Base-by-base conservation (phyloP, 768 basidiomycete genomes). In the Glaciozyma martinii region DNA sequence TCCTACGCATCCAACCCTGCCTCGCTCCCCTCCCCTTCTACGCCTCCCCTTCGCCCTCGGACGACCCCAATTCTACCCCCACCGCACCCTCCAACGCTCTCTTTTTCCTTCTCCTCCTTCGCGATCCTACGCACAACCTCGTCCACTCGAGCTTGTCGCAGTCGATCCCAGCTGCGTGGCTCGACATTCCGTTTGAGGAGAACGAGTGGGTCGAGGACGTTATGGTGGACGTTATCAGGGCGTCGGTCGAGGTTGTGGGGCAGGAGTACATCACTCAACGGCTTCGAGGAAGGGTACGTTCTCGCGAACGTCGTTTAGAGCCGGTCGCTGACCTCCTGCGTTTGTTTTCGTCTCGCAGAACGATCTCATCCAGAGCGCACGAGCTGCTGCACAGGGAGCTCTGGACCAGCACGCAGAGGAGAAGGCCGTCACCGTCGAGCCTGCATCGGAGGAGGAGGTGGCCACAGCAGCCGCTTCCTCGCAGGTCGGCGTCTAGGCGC, bases 121-220 rank as follows among this genome's bases (percentile, higher is more conserved):
- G 79, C 44, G 94, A 97, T 77, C 90, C 92, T 16, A 80, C 79
- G 7, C 91, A 98, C 75, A 80, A 85, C 43, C 79, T 98, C 59
- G 79, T 80, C 9, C 86, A 86, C 73, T 85, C 85, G 9, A 89
- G 89, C 0, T 76, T 89, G 56, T 89, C 90, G 8, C 95, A 98
- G 75, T 81, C 84, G 8, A 80, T 93, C 27, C 91, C 94, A 0
- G 80, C 78, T n/a, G 79, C 81, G 57, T 99, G 95, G 95, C 76
- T 98, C 61, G 84, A 85, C 7, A 79, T 91, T 52, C 76, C 94
- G 66, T 80, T 91, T 86, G 93, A 95, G 73, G 81, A 86, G 68
- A 88, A 90, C 75, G 79, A 79, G 52, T 94, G 95, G 95, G 92
- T 98, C 18, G 95, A 99, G 77, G 93, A 99, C 74, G 76, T 88